phyloP scores from a whole-genome alignment of 352 stramenopile species.

The Phytopythium kandeliae region DNA sequence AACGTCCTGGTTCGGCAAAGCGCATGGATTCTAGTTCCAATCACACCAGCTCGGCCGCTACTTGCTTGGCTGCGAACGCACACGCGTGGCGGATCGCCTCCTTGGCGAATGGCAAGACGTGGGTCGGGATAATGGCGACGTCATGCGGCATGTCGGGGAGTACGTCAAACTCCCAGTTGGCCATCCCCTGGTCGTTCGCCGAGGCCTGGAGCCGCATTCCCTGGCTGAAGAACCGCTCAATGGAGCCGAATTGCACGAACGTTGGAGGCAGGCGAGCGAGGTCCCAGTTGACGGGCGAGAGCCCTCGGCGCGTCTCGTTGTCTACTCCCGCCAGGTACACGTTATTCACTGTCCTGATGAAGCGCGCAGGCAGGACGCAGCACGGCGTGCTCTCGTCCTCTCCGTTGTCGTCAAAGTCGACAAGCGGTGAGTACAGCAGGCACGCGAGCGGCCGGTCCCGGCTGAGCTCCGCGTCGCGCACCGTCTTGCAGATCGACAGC shows the following conservation, averaged over 20 bases:
- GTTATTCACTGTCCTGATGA: constrained; percentile 14
- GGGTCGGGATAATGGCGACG: constrained; percentile 11
- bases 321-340: constrained; percentile 7
- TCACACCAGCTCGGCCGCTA: constrained; percentile 10
- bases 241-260: constrained; percentile 24
- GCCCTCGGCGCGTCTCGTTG: constrained; percentile 10
- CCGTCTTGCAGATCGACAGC: constrained; percentile 21
- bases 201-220: constrained; percentile 16
- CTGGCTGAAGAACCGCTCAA: constrained; percentile 23
- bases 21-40: too few species aligned
- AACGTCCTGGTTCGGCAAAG: too few species aligned
- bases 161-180: constrained; percentile 32
- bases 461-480: constrained; percentile 14
- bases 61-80: constrained; percentile 14
- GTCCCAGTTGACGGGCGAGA: constrained; percentile 28
- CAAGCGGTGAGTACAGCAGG: constrained; percentile 17
- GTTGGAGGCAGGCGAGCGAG: constrained; percentile 21
- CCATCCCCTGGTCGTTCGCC: constrained; percentile 13
- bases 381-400: constrained; percentile 16
- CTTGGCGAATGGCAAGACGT: constrained; percentile 19
- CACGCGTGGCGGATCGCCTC: constrained; percentile 16
- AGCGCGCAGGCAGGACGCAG: constrained; percentile 16
- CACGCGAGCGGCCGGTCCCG: constrained; percentile 11
- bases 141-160: constrained; percentile 23
- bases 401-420: constrained; percentile 11